phyloP scores from a whole-genome alignment of 1,284 basidiomycete species.

The Rhodotorula sp. region DNA sequence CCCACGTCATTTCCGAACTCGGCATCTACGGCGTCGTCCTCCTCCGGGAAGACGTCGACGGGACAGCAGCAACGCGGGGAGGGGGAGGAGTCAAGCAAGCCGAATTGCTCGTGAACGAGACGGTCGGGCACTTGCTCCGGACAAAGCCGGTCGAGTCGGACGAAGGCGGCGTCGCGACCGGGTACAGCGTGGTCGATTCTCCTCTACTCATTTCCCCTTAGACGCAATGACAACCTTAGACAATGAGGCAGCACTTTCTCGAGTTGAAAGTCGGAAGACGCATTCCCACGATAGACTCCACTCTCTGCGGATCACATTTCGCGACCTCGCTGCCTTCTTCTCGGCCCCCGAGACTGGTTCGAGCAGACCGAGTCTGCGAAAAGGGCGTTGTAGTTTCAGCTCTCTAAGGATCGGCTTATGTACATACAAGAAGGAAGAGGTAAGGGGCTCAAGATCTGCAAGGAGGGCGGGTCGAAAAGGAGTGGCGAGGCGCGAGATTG shows the following conservation, averaged over 20 bases:
- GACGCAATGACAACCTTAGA: background rate
- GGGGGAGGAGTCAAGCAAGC: no score
- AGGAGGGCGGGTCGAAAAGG: no score
- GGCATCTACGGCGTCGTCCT: conserved; percentile 88
- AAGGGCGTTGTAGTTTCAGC: background rate
- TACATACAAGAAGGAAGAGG: conserved; percentile 2
- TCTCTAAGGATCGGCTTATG: background rate
- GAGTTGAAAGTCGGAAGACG: background rate
- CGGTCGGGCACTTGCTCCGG: conserved; percentile 80
- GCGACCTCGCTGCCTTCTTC: no score
- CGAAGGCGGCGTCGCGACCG: conserved; percentile 91
- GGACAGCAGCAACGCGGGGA: background rate
- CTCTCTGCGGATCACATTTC: no score
- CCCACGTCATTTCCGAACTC: conserved; percentile 81
- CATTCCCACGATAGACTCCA: no score
- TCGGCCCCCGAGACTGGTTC: no score
- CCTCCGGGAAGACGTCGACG: conserved; percentile 56
- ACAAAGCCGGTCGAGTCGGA: conserved; percentile 89
- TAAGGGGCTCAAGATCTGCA: no score
- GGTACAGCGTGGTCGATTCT: conserved; percentile 83
- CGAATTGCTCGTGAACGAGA: conserved; percentile 57
- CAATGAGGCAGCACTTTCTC: background rate
- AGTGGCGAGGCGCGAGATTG: no score
- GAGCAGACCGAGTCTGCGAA: background rate
- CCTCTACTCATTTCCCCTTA: conserved; percentile 56